These are phyloP conservation scores for Gastrolobium villosum DNA, from an alignment of 306 rosid species.

Conservation along the genomic window DNA sequence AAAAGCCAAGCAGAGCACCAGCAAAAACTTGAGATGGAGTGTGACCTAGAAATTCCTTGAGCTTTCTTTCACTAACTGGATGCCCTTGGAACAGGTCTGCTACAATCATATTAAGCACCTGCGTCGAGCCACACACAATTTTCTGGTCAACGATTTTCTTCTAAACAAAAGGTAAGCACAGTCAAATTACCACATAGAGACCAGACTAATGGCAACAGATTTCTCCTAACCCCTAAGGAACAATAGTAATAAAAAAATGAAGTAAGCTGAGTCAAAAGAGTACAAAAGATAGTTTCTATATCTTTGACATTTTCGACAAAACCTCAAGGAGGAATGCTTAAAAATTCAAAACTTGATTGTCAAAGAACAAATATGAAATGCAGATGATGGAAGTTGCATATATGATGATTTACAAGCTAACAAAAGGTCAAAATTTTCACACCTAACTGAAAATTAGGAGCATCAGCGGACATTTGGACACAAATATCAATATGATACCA, in stretches of 20 bases:
- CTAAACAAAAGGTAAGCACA: constrained; percentile 3
- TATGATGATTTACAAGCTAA: constrained; percentile 9
- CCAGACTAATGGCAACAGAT: background rate
- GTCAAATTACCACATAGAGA: constrained; percentile 23
- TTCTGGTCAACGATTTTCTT: constrained; percentile 9
- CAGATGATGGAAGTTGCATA: constrained; percentile 23
- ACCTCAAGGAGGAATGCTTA: constrained; percentile 4
- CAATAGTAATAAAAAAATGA: constrained; percentile 9
- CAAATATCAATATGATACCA: background rate
- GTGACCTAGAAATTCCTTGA: constrained; percentile 93
- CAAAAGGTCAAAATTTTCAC: constrained; percentile 11
- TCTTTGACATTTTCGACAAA: constrained; percentile 1
- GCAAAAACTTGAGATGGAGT: constrained; percentile 89
- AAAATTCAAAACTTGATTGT: constrained; percentile 6
- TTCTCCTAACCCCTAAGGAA: background rate
- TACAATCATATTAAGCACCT: constrained; percentile 94
- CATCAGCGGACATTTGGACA: background rate
- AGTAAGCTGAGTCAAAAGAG: constrained; percentile 10
- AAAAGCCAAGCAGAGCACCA: constrained; percentile 84
- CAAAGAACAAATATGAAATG: constrained; percentile 30
- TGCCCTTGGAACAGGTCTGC: constrained; percentile 90
- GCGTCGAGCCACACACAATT: constrained; percentile 37
- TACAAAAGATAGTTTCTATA: constrained; percentile 9
- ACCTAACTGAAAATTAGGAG: constrained; percentile 20
- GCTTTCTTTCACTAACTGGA: constrained; percentile 89